A percentile compares a stretch with the other conserved stretches of the same genome.
Conservation (phyloP, 2,329 filamentous ascomycete genomes). For the Onygena corvina region DNA sequence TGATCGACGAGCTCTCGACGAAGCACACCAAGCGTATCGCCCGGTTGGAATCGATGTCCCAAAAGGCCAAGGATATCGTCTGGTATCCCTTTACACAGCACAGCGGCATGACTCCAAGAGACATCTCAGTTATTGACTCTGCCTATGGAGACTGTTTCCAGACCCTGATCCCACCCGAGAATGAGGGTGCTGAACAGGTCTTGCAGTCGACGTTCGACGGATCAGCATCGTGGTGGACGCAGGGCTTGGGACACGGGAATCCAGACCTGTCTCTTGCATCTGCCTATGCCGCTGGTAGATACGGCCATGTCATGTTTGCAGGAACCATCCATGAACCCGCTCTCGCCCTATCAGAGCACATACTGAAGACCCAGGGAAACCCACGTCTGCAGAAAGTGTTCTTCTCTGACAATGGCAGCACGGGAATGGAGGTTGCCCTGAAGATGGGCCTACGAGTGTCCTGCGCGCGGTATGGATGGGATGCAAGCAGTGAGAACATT, state of each 20-base stretch:
- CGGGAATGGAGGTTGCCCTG: constrained; percentile 68
- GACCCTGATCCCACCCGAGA: constrained; percentile 33
- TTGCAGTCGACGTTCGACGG: constrained; percentile 63
- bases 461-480: constrained; percentile 54
- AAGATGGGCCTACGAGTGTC: constrained; percentile 73
- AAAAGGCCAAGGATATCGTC: constrained; percentile 51
- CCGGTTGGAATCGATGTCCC: constrained; percentile 49
- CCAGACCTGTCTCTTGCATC: constrained; percentile 59
- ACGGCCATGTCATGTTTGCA: constrained; percentile 83
- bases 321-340: constrained; percentile 69
- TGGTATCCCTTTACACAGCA: constrained; percentile 89
- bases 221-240: constrained; percentile 85
- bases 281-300: constrained; percentile 68
- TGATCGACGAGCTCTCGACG: constrained; percentile 42
- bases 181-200: constrained; percentile 19
- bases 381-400: constrained; percentile 59
- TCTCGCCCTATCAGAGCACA: constrained; percentile 51
- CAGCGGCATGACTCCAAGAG: constrained; percentile 46
- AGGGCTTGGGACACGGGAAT: constrained; percentile 71
- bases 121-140: constrained; percentile 66
- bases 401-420: constrained; percentile 75
- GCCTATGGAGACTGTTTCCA: constrained; percentile 71
- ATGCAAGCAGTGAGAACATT: constrained; percentile 44
- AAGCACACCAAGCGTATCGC: constrained; percentile 47
- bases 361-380: constrained; percentile 51